A percentile compares a stretch with the other conserved stretches of the same genome.
phyloP scores from a whole-genome alignment of 352 stramenopile genomes.

The Globisporangium iwayamae region DNA sequence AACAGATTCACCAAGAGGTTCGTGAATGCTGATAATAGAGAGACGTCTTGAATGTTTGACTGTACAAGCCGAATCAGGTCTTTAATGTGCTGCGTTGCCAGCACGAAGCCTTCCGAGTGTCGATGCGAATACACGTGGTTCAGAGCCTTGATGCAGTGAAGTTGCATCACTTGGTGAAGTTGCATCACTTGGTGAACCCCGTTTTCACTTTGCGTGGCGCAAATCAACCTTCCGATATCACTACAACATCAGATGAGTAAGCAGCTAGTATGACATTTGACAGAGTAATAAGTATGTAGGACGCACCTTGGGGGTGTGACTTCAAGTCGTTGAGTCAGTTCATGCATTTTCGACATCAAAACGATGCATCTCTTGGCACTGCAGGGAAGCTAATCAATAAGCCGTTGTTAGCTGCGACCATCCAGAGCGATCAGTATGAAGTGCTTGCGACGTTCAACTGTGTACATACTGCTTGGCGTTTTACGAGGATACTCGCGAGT shows the following conservation, averaged over 20 bases:
- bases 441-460: background rate
- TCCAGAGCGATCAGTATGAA: background rate
- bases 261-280: background rate
- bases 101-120: background rate
- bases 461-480: constrained; percentile 1
- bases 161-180: constrained; percentile 2
- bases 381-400: background rate
- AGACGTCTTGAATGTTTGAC: constrained; percentile 18
- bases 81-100: constrained; percentile 21
- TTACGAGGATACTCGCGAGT: constrained; percentile 1
- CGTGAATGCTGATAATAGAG: constrained; percentile 19
- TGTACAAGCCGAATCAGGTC: constrained; percentile 25
- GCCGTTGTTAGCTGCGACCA: background rate
- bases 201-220: background rate
- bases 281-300: background rate
- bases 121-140: constrained; percentile 3
- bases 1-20: constrained; percentile 15
- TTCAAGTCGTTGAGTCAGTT: constrained; percentile 1
- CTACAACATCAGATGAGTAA: background rate
- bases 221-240: background rate
- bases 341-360: constrained; percentile 3
- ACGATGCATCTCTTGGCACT: constrained; percentile 4
- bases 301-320: background rate
- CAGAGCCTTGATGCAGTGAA: constrained; percentile 8
- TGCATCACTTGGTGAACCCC: background rate